Conservation (phyloP, 2,329 filamentous ascomycete species). For the Corniculantispora saksenae region DNA sequence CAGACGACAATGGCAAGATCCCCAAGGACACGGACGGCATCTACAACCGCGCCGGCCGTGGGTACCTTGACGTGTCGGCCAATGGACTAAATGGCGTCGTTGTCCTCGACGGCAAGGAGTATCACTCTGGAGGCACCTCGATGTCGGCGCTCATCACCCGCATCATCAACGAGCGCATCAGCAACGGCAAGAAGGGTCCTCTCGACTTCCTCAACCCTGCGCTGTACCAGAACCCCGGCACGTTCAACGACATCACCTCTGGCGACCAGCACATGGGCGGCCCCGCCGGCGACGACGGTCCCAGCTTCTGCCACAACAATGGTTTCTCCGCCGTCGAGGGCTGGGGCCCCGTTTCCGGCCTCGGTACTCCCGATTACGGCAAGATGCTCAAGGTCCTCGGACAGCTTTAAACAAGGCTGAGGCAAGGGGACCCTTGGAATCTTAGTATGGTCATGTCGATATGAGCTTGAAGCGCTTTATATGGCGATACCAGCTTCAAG, state of each 20-base stretch:
- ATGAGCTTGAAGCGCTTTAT: too few relatives aligned
- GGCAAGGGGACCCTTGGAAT: too few relatives aligned
- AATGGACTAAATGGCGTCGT: slow-evolving; percentile 49
- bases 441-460: too few relatives aligned
- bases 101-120: slow-evolving; percentile 31
- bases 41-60: slow-evolving; percentile 43
- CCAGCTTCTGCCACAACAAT: background rate
- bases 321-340: slow-evolving; percentile 11
- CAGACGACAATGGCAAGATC: slow-evolving; percentile 36
- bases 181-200: slow-evolving; percentile 34
- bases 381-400: slow-evolving; percentile 6
- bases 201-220: slow-evolving; percentile 35
- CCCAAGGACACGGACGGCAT: slow-evolving; percentile 34
- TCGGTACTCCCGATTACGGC: slow-evolving; percentile 18
- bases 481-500: too few relatives aligned
- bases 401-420: too few relatives aligned
- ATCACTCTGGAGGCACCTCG: slow-evolving; percentile 19
- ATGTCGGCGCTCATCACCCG: slow-evolving; percentile 23
- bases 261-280: slow-evolving; percentile 19
- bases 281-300: background rate
- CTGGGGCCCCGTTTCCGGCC: slow-evolving; percentile 18
- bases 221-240: slow-evolving; percentile 17
- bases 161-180: slow-evolving; percentile 22
- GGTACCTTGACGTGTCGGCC: slow-evolving; percentile 40
- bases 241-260: slow-evolving; percentile 16